Conservation (phyloP, 2,329 filamentous ascomycete species). For the Colletotrichum horii region DNA sequence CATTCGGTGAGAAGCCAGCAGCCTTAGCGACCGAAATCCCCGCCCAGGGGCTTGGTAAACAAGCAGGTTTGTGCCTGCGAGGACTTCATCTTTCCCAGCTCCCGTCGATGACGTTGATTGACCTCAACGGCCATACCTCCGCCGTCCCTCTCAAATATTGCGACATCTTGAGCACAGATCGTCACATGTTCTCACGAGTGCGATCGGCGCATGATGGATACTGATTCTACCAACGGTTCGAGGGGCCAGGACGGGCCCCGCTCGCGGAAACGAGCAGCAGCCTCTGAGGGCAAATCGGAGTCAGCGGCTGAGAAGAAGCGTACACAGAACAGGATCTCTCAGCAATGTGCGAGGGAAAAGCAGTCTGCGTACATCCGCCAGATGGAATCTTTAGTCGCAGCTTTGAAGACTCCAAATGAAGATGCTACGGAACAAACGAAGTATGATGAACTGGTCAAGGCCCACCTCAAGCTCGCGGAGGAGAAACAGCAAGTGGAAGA, state of each 20-base stretch:
- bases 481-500: not conserved
- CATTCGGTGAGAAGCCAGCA: not conserved
- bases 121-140: not conserved
- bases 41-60: not conserved
- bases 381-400: not conserved
- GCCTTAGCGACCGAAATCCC: not conserved
- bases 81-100: not conserved
- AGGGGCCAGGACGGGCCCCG: not conserved
- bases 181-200: not conserved
- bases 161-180: not conserved
- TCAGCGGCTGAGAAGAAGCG: not conserved
- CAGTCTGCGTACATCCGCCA: not conserved
- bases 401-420: not conserved
- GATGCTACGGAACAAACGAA: not conserved
- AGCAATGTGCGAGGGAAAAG: not conserved
- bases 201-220: not conserved
- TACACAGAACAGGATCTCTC: not conserved
- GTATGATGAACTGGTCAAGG: not conserved
- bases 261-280: not conserved
- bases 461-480: not conserved
- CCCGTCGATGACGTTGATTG: not conserved
- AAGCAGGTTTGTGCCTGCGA: not conserved
- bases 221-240: not conserved
- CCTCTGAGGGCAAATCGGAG: not conserved
- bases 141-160: not conserved